phyloP scores from a whole-genome alignment of 2,329 filamentous ascomycete species.

The Neofusicoccum ribis region DNA sequence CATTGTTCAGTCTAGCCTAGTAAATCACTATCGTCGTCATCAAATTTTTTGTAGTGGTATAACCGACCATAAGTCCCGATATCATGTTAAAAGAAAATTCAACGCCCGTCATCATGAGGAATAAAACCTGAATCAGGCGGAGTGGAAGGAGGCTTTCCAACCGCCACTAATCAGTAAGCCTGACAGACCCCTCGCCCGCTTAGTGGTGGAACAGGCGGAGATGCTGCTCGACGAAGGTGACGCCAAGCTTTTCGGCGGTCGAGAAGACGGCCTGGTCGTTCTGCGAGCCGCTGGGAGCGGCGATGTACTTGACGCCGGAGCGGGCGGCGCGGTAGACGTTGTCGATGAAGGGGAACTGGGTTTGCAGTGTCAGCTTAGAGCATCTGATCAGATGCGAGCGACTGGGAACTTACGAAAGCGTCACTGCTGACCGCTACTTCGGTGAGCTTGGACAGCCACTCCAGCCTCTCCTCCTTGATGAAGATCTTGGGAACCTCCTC shows the following conservation, averaged over 20 bases:
- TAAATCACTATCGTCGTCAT: background rate
- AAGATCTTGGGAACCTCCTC: conserved; percentile 85
- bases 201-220: conserved; percentile 95
- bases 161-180: background rate
- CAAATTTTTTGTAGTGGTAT: conserved; percentile 14
- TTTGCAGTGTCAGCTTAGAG: background rate
- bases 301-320: conserved; percentile 93
- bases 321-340: conserved; percentile 90
- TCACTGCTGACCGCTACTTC: conserved; percentile 89
- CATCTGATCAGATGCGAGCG: background rate
- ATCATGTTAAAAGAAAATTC: conserved; percentile 4
- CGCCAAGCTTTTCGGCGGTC: conserved; percentile 86
- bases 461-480: conserved; percentile 77
- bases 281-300: conserved; percentile 86
- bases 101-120: conserved; percentile 2
- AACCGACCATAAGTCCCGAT: background rate
- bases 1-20: conserved; percentile 1
- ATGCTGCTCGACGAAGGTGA: conserved; percentile 94
- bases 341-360: conserved; percentile 93
- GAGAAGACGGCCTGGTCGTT: conserved; percentile 81
- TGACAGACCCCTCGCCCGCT: background rate
- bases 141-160: too few species aligned
- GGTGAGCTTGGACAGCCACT: conserved; percentile 79
- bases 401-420: conserved; percentile 73
- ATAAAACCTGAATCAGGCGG: background rate